Percentiles rank a stretch among this genome's conserved stretches.
Conservation (phyloP, 768 basidiomycete species). For the Rhodotorula graminis region DNA sequence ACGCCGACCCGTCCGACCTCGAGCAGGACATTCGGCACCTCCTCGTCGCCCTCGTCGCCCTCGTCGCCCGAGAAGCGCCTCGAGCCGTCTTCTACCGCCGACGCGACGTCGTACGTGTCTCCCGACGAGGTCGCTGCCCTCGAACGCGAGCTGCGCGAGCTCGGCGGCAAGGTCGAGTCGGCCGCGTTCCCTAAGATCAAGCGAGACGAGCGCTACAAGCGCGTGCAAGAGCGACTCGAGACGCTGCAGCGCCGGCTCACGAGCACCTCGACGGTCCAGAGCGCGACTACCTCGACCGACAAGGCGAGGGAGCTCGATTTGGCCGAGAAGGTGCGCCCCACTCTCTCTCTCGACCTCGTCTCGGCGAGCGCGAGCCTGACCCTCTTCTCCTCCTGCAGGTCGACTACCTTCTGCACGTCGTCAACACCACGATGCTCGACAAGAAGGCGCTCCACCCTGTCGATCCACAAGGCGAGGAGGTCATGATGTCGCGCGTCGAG, state of each 20-base stretch:
- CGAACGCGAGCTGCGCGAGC: neutral
- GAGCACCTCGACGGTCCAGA: neutral
- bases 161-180: neutral
- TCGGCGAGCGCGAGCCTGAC: no score
- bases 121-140: neutral
- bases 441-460: neutral
- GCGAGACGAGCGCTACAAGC: neutral
- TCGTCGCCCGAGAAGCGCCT: neutral
- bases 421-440: no score
- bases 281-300: neutral
- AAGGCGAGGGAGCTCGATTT: neutral
- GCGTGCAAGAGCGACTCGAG: neutral
- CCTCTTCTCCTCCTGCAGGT: neutral
- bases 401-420: constrained; percentile 1
- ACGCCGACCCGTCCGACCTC: constrained; percentile 6
- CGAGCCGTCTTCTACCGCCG: neutral
- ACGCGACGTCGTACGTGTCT: neutral
- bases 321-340: neutral
- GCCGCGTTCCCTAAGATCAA: neutral
- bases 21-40: neutral
- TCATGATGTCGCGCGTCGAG: neutral
- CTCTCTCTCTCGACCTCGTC: no score
- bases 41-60: neutral
- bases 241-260: neutral
- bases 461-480: neutral